Percentiles rank a stretch among this genome's conserved stretches.
phyloP scores from a whole-genome alignment of 441 rosid genomes.

The Capsella rubella region DNA sequence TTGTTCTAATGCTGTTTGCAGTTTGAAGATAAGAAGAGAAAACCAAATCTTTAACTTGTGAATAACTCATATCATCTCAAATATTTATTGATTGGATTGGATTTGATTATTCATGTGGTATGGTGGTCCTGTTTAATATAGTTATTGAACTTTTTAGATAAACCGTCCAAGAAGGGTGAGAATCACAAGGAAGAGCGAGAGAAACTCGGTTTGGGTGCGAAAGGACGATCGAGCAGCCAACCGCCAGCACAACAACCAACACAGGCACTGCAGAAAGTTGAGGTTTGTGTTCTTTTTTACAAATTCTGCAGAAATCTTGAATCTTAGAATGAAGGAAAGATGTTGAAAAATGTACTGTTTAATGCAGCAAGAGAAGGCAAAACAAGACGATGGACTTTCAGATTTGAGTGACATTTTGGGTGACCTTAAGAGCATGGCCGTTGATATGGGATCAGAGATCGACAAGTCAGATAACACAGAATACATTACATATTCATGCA shows the following conservation, averaged over 20 bases:
- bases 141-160: constrained; percentile 45
- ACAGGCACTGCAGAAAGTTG: constrained; percentile 61
- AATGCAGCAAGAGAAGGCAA: constrained; percentile 62
- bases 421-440: constrained; percentile 76
- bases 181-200: constrained; percentile 56
- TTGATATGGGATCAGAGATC: constrained; percentile 75
- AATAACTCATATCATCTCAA: background rate
- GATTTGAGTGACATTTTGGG: constrained; percentile 68
- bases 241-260: constrained; percentile 56
- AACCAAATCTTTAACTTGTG: no score
- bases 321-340: background rate
- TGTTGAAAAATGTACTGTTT: background rate
- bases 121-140: background rate
- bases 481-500: background rate
- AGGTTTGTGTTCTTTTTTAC: constrained; percentile 50
- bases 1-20: background rate
- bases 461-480: constrained; percentile 50
- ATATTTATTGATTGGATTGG: constrained; percentile 14
- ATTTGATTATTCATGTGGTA: background rate
- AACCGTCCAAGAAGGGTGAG: constrained; percentile 50
- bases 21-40: background rate
- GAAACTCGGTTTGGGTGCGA: constrained; percentile 55
- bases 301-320: background rate
- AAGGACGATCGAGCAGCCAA: constrained; percentile 46
- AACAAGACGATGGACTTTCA: constrained; percentile 69